These are phyloP conservation scores for Lactarius sanguifluus DNA, from an alignment of 768 basidiomycete species.

Conservation along the genomic window DNA sequence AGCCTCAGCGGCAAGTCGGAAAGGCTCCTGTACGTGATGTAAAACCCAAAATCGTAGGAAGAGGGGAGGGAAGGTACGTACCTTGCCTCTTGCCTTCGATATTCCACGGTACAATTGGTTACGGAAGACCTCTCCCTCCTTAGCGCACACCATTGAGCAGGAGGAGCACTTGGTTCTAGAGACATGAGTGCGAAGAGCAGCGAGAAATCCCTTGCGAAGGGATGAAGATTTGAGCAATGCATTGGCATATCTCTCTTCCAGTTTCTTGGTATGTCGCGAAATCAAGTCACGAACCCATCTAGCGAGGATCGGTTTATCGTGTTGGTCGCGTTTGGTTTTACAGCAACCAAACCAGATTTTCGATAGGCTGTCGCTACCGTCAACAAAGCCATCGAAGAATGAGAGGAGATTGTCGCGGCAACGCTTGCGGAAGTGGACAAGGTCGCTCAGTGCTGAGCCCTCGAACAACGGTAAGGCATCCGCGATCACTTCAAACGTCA, in stretches of 20 bases:
- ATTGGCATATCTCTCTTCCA: not conserved
- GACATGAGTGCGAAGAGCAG: not conserved
- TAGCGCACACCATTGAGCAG: not conserved
- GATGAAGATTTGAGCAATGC: not conserved
- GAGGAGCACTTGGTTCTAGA: not conserved
- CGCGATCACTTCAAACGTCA: not conserved
- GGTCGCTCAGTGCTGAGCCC: not conserved
- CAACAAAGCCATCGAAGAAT: not conserved
- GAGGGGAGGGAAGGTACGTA: not conserved
- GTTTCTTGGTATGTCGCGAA: not conserved
- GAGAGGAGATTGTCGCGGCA: not conserved
- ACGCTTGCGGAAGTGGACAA: not conserved
- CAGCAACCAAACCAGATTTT: too few species aligned
- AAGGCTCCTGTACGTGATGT: not conserved
- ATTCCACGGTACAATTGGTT: not conserved
- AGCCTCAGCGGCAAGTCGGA: not conserved
- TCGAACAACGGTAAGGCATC: not conserved
- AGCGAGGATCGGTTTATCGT: not conserved
- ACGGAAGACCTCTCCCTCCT: not conserved
- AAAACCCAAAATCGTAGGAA: not conserved
- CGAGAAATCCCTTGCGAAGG: not conserved
- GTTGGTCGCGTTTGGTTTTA: too few species aligned
- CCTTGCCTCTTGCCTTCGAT: not conserved
- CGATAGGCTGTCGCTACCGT: not conserved
- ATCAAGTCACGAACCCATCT: slow-evolving; percentile 1